Percentiles rank a stretch among this genome's conserved stretches.
Evolutionary conservation across 2,329 filamentous ascomycete species (phyloP).

Genomic region (Shiraia bambusicola): DNA sequence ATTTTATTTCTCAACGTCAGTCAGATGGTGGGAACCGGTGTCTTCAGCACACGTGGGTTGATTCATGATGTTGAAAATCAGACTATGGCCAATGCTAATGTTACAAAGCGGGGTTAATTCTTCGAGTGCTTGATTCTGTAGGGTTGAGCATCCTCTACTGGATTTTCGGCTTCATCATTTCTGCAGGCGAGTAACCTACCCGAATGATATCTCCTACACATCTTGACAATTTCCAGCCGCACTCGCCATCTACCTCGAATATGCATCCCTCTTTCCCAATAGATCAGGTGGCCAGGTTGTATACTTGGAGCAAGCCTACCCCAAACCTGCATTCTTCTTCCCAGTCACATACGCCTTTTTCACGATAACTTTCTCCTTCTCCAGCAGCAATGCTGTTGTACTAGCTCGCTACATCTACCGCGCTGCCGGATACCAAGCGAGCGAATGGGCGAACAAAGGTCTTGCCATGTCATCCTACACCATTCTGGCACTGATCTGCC

Average conservation of each 20-base stretch:
- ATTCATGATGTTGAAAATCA: background rate
- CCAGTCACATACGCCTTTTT: slow-evolving; percentile 35
- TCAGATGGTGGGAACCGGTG: slow-evolving; percentile 37
- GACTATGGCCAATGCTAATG: slow-evolving; percentile 3
- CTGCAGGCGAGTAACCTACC: slow-evolving; percentile 14
- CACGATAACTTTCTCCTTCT: slow-evolving; percentile 32
- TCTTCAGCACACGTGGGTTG: slow-evolving; percentile 32
- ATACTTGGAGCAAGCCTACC: slow-evolving; percentile 36
- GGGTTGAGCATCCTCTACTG: slow-evolving; percentile 33
- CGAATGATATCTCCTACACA: background rate
- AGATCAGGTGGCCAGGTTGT: slow-evolving; percentile 32
- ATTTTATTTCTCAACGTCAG: slow-evolving; percentile 36
- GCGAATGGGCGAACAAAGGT: slow-evolving; percentile 34
- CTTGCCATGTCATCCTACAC: slow-evolving; percentile 31
- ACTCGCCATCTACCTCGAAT: slow-evolving; percentile 32
- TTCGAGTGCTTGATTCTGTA: slow-evolving; percentile 28
- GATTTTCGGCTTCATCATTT: slow-evolving; percentile 32
- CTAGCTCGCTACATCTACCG: slow-evolving; percentile 35
- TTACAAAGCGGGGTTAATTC: slow-evolving; percentile 24
- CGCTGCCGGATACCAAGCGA: slow-evolving; percentile 25
- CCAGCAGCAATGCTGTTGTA: slow-evolving; percentile 34
- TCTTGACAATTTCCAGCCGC: slow-evolving; percentile 14
- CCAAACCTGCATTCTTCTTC: slow-evolving; percentile 30
- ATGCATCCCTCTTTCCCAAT: slow-evolving; percentile 30
- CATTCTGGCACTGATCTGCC: slow-evolving; percentile 26